phyloP scores from a whole-genome alignment of 495 filamentous ascomycete species.

The Ramalina intermedia region DNA sequence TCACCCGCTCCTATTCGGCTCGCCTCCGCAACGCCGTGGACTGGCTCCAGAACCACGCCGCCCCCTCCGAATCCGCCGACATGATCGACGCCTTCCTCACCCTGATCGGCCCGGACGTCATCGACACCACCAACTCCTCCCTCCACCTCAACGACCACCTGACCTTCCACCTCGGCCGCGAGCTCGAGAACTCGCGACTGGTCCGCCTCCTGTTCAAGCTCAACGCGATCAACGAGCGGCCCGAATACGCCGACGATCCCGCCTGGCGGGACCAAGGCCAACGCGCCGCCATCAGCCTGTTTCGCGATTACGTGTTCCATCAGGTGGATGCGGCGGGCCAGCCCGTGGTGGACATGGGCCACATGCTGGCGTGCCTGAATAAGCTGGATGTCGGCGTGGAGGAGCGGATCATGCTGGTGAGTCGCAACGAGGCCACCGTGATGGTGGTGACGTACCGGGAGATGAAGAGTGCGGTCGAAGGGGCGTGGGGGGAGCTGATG shows the following conservation, averaged over 20 bases:
- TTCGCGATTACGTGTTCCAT: conserved; percentile 95
- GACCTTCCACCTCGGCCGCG: conserved; percentile 50
- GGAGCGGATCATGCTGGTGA: conserved; percentile 74
- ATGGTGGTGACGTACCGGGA: conserved; percentile 82
- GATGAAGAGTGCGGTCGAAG: conserved; percentile 61
- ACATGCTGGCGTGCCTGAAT: conserved; percentile 70
- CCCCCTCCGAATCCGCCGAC: conserved; percentile 34
- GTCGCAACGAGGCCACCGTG: conserved; percentile 72
- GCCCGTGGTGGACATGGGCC: conserved; percentile 67
- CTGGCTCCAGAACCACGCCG: conserved; percentile 52
- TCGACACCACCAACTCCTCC: conserved; percentile 53
- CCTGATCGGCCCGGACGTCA: conserved; percentile 59
- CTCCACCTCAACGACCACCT: conserved; percentile 66
- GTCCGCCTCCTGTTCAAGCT: conserved; percentile 75
- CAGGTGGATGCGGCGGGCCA: conserved; percentile 74
- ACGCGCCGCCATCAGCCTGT: conserved; percentile 81
- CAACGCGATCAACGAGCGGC: conserved; percentile 72
- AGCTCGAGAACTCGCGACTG: conserved; percentile 84
- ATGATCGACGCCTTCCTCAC: conserved; percentile 63
- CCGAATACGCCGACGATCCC: conserved; percentile 58
- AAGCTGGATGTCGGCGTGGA: conserved; percentile 85
- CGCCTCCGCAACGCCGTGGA: conserved; percentile 59
- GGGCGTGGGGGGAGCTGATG: conserved; percentile 64
- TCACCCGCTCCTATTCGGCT: conserved; percentile 54
- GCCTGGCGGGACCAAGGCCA: conserved; percentile 83